Conservation (phyloP, 345 rosid species). For the Rhodamnia rubescens region DNA sequence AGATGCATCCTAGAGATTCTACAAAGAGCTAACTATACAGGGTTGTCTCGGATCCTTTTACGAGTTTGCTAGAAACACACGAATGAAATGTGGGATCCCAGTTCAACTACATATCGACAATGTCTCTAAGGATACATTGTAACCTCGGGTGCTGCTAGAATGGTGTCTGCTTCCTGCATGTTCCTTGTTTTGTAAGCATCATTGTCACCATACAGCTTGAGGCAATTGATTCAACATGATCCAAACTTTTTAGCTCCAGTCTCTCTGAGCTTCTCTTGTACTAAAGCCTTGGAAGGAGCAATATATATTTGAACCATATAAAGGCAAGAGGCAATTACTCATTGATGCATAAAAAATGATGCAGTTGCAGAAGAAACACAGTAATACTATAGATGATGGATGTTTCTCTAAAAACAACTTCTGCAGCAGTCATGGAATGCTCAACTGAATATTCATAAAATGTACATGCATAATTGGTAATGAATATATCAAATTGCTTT, state of each 20-base stretch:
- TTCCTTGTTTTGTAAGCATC: conserved; percentile 59
- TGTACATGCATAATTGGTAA: no score
- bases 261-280: conserved; percentile 88
- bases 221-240: conserved; percentile 65
- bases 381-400: no score
- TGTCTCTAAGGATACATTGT: not conserved
- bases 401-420: no score
- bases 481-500: no score
- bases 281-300: conserved; percentile 94
- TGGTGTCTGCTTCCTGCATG: conserved; percentile 84
- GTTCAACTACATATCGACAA: not conserved
- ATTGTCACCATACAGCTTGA: conserved; percentile 82
- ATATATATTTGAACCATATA: no score
- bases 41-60: not conserved
- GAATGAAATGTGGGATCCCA: not conserved
- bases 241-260: conserved; percentile 84
- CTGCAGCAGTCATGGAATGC: not conserved
- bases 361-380: not conserved
- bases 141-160: conserved; percentile 94
- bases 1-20: not conserved
- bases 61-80: not conserved
- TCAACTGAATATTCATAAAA: no score
- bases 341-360: not conserved
- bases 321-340: not conserved
- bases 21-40: not conserved